phyloP scores from a whole-genome alignment of 306 rosid species.

The Vigna unguiculata region DNA sequence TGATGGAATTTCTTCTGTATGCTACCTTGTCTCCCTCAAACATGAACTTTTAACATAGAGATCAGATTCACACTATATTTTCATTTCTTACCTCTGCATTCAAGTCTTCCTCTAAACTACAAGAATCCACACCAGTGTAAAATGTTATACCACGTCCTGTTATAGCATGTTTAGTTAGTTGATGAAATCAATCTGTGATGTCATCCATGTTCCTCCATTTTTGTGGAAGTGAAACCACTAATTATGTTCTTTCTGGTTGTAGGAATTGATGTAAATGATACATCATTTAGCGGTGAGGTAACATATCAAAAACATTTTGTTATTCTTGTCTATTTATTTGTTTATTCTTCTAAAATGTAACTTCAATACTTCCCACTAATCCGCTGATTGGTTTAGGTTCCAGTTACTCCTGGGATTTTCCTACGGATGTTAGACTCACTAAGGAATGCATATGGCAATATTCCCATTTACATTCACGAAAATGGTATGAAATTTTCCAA shows the following conservation, averaged over 20 bases:
- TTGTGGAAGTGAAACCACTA: conserved; percentile 6
- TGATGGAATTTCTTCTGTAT: not conserved
- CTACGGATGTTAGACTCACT: conserved; percentile 41
- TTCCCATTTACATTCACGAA: conserved; percentile 64
- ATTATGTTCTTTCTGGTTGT: conserved; percentile 21
- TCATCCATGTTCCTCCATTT: not conserved
- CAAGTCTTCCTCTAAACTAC: not conserved
- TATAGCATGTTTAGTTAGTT: conserved; percentile 18
- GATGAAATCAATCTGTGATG: not conserved
- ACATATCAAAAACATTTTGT: conserved; percentile 1
- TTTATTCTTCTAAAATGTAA: not conserved
- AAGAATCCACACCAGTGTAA: not conserved
- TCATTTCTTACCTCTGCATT: not conserved
- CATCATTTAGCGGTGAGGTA: conserved; percentile 39
- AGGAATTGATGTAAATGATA: not conserved
- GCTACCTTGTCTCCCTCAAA: not conserved
- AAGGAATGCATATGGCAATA: conserved; percentile 51
- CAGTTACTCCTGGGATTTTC: conserved; percentile 42
- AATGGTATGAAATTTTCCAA: conserved; percentile 48
- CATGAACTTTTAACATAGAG: not conserved
- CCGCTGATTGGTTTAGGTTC: conserved; percentile 44
- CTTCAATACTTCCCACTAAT: conserved; percentile 20
- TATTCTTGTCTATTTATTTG: not conserved
- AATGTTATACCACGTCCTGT: not conserved
- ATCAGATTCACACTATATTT: not conserved